Base-by-base conservation (phyloP, 129 eudicot species). In the Solidago caesia region DNA sequence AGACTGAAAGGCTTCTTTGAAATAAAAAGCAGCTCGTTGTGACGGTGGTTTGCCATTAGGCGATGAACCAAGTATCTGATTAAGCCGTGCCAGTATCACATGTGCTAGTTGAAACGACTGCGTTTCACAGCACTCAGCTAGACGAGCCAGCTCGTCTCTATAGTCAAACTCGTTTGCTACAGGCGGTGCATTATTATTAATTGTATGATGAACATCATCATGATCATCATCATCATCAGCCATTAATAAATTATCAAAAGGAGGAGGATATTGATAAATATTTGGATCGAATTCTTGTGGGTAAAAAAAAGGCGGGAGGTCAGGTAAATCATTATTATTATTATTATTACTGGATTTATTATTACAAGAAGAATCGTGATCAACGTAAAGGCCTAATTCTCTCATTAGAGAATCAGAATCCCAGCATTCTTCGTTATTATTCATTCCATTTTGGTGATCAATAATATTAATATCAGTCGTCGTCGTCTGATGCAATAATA, bases 1-100 rank as follows among this genome's bases (percentile, higher is more conserved):
- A 41, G 82, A 67, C 59, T 88, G 92, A 4, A 93, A 84, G 1
- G 98, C 98, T 75, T 93, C 98, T 78, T 93, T 93, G 84, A 90
- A 93, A 83, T 90, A 93, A 64, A 86, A 93, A 43, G 92, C 90
- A 0, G 96, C 97, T 64, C 98, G 75, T 25, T 93, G 98, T 60
- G 86, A 85, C 0, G 96, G 85, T 53, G 96, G 85, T 53, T 86
- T 90, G 4, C 96, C 96, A 14, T 71, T 42, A 1, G 96, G 89
- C 70, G 2, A 72, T 46, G 1, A 93, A 89, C 68, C 85, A 89
- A 64, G 39, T 33, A 33, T 33, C 3, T 83, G 91, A 77, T 90
- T 88, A 79, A 93, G 92, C 88, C 89, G 91, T 41, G 89, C 84
- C 73, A 93, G 70, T 77, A 86, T 83, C 46, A 79, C 88, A 14